A percentile compares a stretch with the other conserved stretches of the same genome.
Evolutionary conservation across 805 yeast species (phyloP).

Genomic region (Metschnikowia amazonensis): DNA sequence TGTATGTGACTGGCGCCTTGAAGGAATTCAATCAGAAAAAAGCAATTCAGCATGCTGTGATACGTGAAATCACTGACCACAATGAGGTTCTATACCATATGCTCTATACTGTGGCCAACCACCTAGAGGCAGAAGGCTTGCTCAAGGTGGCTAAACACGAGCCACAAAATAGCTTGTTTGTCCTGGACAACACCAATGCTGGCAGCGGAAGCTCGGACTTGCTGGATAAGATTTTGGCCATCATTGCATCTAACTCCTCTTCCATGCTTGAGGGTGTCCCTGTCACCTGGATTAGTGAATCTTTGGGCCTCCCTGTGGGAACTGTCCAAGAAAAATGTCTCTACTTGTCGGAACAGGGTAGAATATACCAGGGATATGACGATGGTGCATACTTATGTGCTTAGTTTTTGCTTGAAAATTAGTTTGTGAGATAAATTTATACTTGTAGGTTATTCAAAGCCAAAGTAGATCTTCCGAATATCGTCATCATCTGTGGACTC

Average conservation of each 20-base stretch:
- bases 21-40: slow-evolving; percentile 61
- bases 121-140: slow-evolving; percentile 53
- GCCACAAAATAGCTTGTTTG: slow-evolving; percentile 28
- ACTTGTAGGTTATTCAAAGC: slow-evolving; percentile 1
- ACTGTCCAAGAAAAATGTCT: slow-evolving; percentile 49
- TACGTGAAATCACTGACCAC: slow-evolving; percentile 55
- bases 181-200: slow-evolving; percentile 17
- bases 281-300: slow-evolving; percentile 54
- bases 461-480: slow-evolving; percentile 15
- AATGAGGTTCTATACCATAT: slow-evolving; percentile 69
- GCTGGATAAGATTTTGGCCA: slow-evolving; percentile 43
- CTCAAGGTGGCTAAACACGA: slow-evolving; percentile 18
- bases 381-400: slow-evolving; percentile 50
- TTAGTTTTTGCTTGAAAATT: background rate
- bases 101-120: slow-evolving; percentile 57
- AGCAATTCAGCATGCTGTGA: slow-evolving; percentile 59
- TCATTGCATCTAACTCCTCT: slow-evolving; percentile 47
- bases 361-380: slow-evolving; percentile 64
- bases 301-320: slow-evolving; percentile 46
- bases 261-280: slow-evolving; percentile 79
- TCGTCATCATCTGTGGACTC: slow-evolving; percentile 16
- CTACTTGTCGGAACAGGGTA: slow-evolving; percentile 62
- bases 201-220: slow-evolving; percentile 21
- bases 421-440: background rate
- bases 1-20: slow-evolving; percentile 47